Percentiles rank a stretch among this genome's conserved stretches.
phyloP scores from a whole-genome alignment of 2,329 filamentous ascomycete genomes.

The Epicoccum sorghinum region DNA sequence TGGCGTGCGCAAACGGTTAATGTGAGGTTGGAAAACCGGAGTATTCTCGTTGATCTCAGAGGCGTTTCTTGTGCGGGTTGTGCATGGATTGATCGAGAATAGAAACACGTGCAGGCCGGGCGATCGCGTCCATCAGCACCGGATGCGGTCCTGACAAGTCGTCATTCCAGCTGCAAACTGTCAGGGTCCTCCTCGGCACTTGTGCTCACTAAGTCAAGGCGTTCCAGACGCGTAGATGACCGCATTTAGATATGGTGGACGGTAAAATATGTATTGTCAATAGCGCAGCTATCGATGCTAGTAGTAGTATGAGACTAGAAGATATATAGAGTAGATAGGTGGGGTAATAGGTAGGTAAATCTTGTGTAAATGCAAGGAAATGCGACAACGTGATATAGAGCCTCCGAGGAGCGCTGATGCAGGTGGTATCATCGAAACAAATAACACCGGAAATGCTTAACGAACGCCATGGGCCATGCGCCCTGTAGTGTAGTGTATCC shows the following conservation, averaged over 20 bases:
- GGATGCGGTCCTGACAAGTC: neutral
- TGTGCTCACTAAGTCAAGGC: neutral
- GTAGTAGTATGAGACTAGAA: conserved; percentile 17
- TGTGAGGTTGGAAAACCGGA: neutral
- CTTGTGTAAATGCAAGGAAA: conserved; percentile 2
- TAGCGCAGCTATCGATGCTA: conserved; percentile 16
- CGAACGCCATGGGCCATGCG: conserved; percentile 26
- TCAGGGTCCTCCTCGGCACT: neutral
- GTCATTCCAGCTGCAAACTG: neutral
- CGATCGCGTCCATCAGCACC: conserved; percentile 1
- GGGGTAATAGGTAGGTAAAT: conserved; percentile 1
- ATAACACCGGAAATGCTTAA: conserved; percentile 37
- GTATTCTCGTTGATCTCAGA: neutral
- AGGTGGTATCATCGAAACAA: conserved; percentile 37
- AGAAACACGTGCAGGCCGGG: neutral
- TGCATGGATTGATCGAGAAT: neutral
- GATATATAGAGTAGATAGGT: conserved; percentile 1
- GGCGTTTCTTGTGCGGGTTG: neutral
- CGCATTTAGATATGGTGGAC: neutral
- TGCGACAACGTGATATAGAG: conserved; percentile 7
- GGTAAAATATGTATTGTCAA: conserved; percentile 14
- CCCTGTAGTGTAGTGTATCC: conserved; percentile 16
- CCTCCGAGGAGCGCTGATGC: conserved; percentile 12
- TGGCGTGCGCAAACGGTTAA: neutral
- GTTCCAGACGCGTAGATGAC: neutral